phyloP scores from a whole-genome alignment of 495 filamentous ascomycete genomes.

The Corynascus novoguineensis region DNA sequence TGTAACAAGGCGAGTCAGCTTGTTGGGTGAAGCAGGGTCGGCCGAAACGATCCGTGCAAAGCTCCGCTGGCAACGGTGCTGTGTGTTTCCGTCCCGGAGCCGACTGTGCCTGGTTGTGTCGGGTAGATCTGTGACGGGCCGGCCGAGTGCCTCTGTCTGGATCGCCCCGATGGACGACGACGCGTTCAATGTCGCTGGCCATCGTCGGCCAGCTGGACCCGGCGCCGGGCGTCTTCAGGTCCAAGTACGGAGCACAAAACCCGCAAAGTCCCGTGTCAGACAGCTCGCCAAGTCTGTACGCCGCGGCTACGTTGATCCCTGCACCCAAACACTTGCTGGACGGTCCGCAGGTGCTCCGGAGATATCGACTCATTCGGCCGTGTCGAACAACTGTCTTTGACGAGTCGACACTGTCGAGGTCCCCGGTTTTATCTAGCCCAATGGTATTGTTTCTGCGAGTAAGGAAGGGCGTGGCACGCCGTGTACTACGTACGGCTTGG shows the following conservation, averaged over 20 bases:
- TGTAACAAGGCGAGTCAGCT: not conserved
- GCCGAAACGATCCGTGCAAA: not conserved
- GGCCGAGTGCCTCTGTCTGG: not conserved
- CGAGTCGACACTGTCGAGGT: no score
- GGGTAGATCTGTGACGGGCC: not conserved
- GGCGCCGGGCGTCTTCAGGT: not conserved
- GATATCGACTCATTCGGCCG: slow-evolving; percentile 10
- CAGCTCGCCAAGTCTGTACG: not conserved
- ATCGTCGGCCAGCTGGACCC: not conserved
- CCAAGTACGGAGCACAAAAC: not conserved
- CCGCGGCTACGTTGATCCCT: not conserved
- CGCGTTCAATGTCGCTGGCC: not conserved
- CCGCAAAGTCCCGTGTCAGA: not conserved
- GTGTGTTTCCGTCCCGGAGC: slow-evolving; percentile 1
- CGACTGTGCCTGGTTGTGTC: not conserved
- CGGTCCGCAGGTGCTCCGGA: slow-evolving; percentile 8
- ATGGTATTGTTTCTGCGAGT: not conserved
- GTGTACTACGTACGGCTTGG: no score
- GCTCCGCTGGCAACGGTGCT: not conserved
- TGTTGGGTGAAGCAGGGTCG: not conserved
- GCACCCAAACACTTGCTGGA: not conserved
- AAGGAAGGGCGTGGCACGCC: not conserved
- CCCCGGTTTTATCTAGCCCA: not conserved
- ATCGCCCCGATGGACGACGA: not conserved
- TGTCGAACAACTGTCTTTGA: not conserved